These are phyloP conservation scores for Pseudomassariella vexata DNA, from an alignment of 2,329 filamentous ascomycete species.

Conservation along the genomic window DNA sequence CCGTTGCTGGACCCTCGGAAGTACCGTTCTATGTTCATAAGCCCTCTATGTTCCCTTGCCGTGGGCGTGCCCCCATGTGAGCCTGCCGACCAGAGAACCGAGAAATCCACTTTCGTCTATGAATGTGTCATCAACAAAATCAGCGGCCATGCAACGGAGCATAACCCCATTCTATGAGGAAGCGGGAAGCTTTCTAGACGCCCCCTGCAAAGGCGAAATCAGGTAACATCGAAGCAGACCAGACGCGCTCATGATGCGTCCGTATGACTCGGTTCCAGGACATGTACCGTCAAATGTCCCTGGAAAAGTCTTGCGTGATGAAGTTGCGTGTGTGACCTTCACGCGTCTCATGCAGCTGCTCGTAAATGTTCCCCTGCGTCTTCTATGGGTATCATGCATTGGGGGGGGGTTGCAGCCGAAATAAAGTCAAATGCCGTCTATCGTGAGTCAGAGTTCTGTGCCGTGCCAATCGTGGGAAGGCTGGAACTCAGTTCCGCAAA, in stretches of 20 bases:
- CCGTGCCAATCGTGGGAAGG: slow-evolving; percentile 24
- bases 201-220: slow-evolving; percentile 25
- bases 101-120: slow-evolving; percentile 66
- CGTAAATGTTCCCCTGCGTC: slow-evolving; percentile 20
- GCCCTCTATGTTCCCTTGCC: slow-evolving; percentile 22
- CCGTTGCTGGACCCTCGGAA: slow-evolving; percentile 22
- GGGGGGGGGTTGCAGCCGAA: slow-evolving; percentile 25
- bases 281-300: slow-evolving; percentile 23
- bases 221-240: slow-evolving; percentile 26
- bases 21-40: slow-evolving; percentile 27
- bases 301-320: slow-evolving; percentile 16
- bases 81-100: slow-evolving; percentile 45
- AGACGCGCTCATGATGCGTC: slow-evolving; percentile 24
- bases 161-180: slow-evolving; percentile 26
- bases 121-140: slow-evolving; percentile 29
- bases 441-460: slow-evolving; percentile 27
- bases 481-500: slow-evolving; percentile 23
- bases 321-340: slow-evolving; percentile 23
- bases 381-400: slow-evolving; percentile 31
- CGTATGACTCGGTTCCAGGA: slow-evolving; percentile 18
- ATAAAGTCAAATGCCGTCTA: slow-evolving; percentile 31
- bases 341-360: slow-evolving; percentile 28
- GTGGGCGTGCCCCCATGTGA: slow-evolving; percentile 16
- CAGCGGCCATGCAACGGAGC: slow-evolving; percentile 21
- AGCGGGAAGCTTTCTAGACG: slow-evolving; percentile 20